These are phyloP conservation scores for Cyclanthera cordifolia DNA, from an alignment of 306 rosid species.

Conservation along the genomic window DNA sequence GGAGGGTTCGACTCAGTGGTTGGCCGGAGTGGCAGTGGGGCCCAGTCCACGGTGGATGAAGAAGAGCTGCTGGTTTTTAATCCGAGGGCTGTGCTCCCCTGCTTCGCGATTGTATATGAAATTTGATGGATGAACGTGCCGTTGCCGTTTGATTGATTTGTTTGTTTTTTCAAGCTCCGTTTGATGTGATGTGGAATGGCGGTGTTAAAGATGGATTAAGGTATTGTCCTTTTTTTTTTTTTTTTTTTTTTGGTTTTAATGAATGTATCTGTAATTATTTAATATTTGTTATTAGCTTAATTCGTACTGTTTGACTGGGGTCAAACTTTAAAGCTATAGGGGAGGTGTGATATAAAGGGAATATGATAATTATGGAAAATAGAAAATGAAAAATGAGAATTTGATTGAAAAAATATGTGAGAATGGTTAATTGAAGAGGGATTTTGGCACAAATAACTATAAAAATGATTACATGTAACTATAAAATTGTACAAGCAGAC, in stretches of 20 bases:
- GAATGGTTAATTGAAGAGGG: no score
- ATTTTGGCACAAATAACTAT: no score
- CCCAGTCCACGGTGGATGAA: constrained; percentile 48
- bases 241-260: background rate
- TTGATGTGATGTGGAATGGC: constrained; percentile 15
- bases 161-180: background rate
- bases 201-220: background rate
- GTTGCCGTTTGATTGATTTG: background rate
- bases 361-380: no score
- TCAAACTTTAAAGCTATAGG: background rate
- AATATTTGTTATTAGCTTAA: background rate
- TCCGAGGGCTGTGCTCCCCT: constrained; percentile 97
- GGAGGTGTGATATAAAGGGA: no score
- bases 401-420: no score
- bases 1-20: constrained; percentile 71
- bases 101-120: constrained; percentile 83
- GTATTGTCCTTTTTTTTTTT: no score
- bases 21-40: constrained; percentile 47
- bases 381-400: no score
- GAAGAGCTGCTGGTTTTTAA: constrained; percentile 81
- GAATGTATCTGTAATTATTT: background rate
- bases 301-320: constrained; percentile 6
- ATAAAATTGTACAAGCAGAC: no score
- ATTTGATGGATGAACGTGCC: constrained; percentile 21
- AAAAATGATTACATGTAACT: no score